Base-by-base conservation (phyloP, 192 early-diverging fungal genomes). In the Coemansia sp. region DNA sequence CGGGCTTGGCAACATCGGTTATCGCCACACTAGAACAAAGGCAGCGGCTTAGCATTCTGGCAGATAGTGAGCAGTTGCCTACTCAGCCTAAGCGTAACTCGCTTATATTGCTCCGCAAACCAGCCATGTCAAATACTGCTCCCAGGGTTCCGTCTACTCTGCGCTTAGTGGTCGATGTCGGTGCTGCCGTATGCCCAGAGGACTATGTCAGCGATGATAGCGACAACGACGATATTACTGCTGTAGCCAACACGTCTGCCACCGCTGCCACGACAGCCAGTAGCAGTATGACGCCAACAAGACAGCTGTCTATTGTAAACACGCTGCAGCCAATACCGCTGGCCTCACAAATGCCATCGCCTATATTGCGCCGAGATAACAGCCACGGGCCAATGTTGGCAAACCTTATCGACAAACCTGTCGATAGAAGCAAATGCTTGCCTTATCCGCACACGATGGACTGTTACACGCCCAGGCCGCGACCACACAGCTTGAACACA, bases 131-230 rank as follows among this genome's bases (percentile, higher is more conserved):
- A 19, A 73, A 59, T 8, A 71, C 71, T 0, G 64, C 67, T 11
- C 80, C 80, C n/a, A 75, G 80, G 27, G 72, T 82, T 5, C 75
- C 80, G 11, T 82, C 75, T 0, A 72, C 71, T 0, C 66, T 82
- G 69, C 75, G 80, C 66, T 62, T 25, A 37, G 68, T 74, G 19
- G 65, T 79, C 0, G 74, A 65, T 19, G 77, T 48, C 5, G 59
- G 32, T 19, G 46, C 53, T 4, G 34, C 36, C 8, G 9, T 38
- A 12, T 39, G 36, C 36, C 17, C 59, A 61, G 59, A 38, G 32
- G 59, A 23, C n/a, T 19, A 10, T 38, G 32, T 39, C 19, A 10
- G 36, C 10, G 59, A 38, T 17, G 59, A 39, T 39, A 38, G 51
- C 27, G 27, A 21, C 36, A 19, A 65, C 25, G 44, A 50, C 59